Base-by-base conservation (phyloP, 805 yeast species). In the Brettanomyces sp. region DNA sequence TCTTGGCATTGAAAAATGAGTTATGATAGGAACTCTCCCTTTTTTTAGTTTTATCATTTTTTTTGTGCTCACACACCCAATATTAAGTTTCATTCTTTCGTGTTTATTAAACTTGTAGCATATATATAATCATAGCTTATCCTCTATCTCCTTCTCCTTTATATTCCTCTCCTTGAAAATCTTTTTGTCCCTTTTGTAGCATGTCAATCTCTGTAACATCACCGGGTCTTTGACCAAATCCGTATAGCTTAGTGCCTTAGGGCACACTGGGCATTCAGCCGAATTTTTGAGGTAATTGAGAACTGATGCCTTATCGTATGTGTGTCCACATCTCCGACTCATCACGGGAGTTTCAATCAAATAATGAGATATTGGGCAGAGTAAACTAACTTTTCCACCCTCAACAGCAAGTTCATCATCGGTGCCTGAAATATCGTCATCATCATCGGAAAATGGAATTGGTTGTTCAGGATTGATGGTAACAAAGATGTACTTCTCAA, bases 311-410 rank as follows among this genome's bases (percentile, higher is more conserved):
- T 65, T 62, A 52, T 84, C 90, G 56, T 72, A 83, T 0, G 77
- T 75, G 62, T 85, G 95, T 0, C 68, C 66, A 62, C 95, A 85
- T 30, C 57, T 61, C 24, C 54, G 61, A 3, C 82, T 76, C n/a
- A 66, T 72, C 54, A 76, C 67, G 0, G 95, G 93, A 3, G 63
- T 63, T 22, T 60, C 66, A 59, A 76, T 82, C 39, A 66, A 59
- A 44, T 70, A 66, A 47, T 74, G 56, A 0, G 89, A 76, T 12
- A 85, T 67, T 0, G 91, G 91, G 57, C 90, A 88, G 24, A 68
- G 72, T 47, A 85, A 57, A 41, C 80, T 78, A n/a, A 85, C 66
- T 35, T 65, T 74, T 36, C 93, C 93, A 46, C 93, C 95, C 8
- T 76, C 78, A 5, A 85, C 73, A 38, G 72, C 76, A 32, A 85